Evolutionary conservation across 2,329 filamentous ascomycete species (phyloP).

Genomic region (Trichothecium roseum): DNA sequence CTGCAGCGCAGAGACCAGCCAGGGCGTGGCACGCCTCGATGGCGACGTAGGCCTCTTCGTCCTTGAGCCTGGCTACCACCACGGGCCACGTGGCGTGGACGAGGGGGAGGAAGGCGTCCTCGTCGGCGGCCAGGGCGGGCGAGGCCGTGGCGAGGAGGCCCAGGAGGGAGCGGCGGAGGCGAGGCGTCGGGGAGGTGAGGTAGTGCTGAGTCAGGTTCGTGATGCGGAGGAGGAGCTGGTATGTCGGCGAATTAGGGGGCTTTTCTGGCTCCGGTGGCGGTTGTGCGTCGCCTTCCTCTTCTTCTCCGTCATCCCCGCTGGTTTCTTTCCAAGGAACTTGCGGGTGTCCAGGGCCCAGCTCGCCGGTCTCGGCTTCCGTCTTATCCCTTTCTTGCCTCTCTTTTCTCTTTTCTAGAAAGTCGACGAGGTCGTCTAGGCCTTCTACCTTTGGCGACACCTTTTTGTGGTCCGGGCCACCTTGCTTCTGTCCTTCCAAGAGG

Average conservation of each 20-base stretch:
- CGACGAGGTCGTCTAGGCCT: constrained; percentile 34
- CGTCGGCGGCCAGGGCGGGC: constrained; percentile 61
- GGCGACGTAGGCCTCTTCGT: constrained; percentile 57
- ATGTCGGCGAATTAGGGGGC: constrained; percentile 64
- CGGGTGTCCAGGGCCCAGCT: constrained; percentile 18
- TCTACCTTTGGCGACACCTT: constrained; percentile 21
- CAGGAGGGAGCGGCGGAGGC: constrained; percentile 68
- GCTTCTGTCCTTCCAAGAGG: constrained; percentile 30
- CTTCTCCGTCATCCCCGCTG: constrained; percentile 17
- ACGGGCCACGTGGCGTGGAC: constrained; percentile 90
- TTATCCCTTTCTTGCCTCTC: constrained; percentile 21
- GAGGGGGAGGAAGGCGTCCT: constrained; percentile 77
- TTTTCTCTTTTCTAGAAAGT: constrained; percentile 51
- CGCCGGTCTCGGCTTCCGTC: constrained; percentile 21
- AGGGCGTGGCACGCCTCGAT: constrained; percentile 63
- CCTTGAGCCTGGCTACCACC: constrained; percentile 56
- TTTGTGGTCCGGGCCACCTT: constrained; percentile 27
- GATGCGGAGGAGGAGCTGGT: constrained; percentile 72
- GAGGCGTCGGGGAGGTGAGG: constrained; percentile 72
- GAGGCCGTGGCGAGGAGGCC: constrained; percentile 64
- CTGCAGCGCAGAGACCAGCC: constrained; percentile 54
- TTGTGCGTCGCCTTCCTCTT: constrained; percentile 22
- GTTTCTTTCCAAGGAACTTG: constrained; percentile 26
- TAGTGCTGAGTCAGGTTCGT: constrained; percentile 81
- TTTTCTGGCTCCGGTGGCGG: constrained; percentile 32